Base-by-base conservation (phyloP, 2,329 filamentous ascomycete species). In the Tolypocladium sp. region DNA sequence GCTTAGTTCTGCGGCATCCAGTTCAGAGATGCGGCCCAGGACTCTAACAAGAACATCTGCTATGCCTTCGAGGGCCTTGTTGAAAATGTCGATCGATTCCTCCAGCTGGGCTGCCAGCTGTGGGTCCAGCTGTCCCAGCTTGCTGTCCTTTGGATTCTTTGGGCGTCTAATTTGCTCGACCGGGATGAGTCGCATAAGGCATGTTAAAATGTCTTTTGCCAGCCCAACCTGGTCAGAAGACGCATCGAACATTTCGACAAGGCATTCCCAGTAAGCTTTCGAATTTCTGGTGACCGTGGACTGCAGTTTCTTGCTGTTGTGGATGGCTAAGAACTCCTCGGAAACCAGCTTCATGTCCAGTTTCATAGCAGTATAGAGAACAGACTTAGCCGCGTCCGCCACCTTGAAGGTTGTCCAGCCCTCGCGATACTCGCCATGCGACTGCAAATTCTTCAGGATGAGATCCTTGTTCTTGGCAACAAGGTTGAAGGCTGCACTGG, bases 11-110 rank as follows among this genome's bases (percentile, higher is more conserved):
- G 81, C 75, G 0, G 84, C 79, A 25, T 83, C 81, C 67, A 97
- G 92, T 62, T 92, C 89, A 41, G 88, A 88, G 51, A 99, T 76
- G 13, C 89, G 83, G 63, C 92, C 89, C 46, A 97, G 82, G 54
- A 96, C 84, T 60, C 84, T 83, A 22, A 87, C 86, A 30, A 96
- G 83, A 74, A 85, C 73, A 74, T 79, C 65, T 67, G 81, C 67
- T 65, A 81, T 80, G 51, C 73, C 76, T 55, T 73, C 69, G 7
- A 93, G 88, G 30, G 87, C 85, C 54, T 80, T 75, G 68, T 97
- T 97, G 79, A 96, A 97, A 35, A 84, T 79, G n/a, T 88, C 59
- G 68, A 70, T 62, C 63, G 71, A 58, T 66, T 77, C 64, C 73
- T 73, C 60, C 70, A 76, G 69, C n/a, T 72, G 66, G 20, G 49